Evolutionary conservation across 306 rosid species (phyloP), one percentile per base, ranked within the genome.

Genomic region (Fagus sylvatica): DNA sequence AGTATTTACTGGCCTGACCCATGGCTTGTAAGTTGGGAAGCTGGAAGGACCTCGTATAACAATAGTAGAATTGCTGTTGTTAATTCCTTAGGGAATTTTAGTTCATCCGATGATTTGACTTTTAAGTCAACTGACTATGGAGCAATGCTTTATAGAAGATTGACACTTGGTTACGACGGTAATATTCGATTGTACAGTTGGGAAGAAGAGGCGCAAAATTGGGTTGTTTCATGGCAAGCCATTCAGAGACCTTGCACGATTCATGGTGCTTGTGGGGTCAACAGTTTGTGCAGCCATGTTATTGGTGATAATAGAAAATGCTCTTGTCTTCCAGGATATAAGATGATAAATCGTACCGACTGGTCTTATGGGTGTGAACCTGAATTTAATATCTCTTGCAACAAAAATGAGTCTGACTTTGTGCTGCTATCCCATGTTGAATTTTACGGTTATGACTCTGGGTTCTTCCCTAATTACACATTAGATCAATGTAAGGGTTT

Each of bases 1-100:
- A 85, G 87, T 7, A 48, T 80, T 34, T 91, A 87, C 15, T 91
- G 92, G 96, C 90, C 90, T 0, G 61, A 82, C 51, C 90, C 96
- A 1, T 78, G 85, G 84, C 73, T 77, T 0, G 34, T 74, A 2
- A 36, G 81, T 17, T 87, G 86, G 90, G 34, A 77, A 0, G 78
- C 77, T 66, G 72, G 57, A 12, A 70, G 92, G 62, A 39, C 83
- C 2, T 55, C 82, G n/a, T 82, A 85, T 84, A 87, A 91, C 75
- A 85, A 42, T 53, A 84, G 73, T 8, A 81, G 85, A 76, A 76
- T 75, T 1, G 96, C 93, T 0, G 59, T 79, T 39, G 73, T 87
- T 40, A 76, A 89, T 73, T 65, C 74, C 1, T 59, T 82, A 0
- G 93, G 93, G 15, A 81, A 73, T 59, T 89, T 91, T 5, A 81